Conservation (phyloP, 2,329 filamentous ascomycete species). For the Acrodontium crateriforme region DNA sequence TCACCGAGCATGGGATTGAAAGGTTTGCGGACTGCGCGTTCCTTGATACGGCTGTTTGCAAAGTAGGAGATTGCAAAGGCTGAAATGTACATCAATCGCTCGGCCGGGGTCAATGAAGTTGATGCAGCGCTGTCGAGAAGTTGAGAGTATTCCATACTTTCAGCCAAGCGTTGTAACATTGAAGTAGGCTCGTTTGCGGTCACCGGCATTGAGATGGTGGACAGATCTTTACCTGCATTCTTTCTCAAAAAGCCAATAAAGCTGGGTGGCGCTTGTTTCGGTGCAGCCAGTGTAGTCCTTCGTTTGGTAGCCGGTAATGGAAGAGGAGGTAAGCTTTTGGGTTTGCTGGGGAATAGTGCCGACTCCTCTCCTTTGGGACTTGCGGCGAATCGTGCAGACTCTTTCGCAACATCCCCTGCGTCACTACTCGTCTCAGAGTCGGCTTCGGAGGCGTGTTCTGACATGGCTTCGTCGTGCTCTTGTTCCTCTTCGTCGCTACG, state of each 20-base stretch:
- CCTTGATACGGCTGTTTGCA: conserved; percentile 68
- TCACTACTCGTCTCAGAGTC: conserved; percentile 54
- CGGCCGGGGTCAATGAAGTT: conserved; percentile 35
- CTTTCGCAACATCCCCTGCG: conserved; percentile 29
- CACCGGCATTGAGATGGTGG: conserved; percentile 93
- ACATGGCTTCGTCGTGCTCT: conserved; percentile 39
- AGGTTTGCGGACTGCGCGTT: conserved; percentile 85
- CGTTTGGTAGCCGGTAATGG: conserved; percentile 56
- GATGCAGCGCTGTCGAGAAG: conserved; percentile 61
- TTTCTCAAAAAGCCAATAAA: conserved; percentile 90
- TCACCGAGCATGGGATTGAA: conserved; percentile 96
- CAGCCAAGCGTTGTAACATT: conserved; percentile 72
- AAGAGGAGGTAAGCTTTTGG: conserved; percentile 63
- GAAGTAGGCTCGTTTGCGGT: conserved; percentile 90
- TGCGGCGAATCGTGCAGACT: conserved; percentile 8
- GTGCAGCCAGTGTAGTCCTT: conserved; percentile 55
- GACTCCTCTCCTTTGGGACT: conserved; percentile 10
- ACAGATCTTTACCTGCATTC: conserved; percentile 95
- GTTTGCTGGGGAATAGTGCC: conserved; percentile 56
- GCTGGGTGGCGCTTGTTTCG: conserved; percentile 71
- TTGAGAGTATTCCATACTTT: conserved; percentile 80
- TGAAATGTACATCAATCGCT: conserved; percentile 70
- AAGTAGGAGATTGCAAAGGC: conserved; percentile 86
- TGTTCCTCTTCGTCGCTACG: conserved; percentile 52
- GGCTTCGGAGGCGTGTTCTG: conserved; percentile 31